phyloP scores from a whole-genome alignment of 1,284 basidiomycete species.

The Boletus albobrunnescens region DNA sequence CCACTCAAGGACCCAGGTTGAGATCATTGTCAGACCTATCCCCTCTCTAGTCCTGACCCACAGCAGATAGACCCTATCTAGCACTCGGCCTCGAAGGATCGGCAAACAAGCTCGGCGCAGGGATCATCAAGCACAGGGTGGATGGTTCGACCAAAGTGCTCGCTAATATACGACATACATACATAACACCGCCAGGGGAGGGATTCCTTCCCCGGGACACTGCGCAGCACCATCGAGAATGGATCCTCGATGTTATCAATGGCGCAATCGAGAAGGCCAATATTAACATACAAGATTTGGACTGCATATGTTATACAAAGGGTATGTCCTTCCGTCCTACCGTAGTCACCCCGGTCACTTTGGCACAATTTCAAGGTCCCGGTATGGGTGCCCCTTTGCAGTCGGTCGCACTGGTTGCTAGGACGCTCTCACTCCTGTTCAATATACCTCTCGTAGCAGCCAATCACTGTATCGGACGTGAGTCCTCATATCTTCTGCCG shows the following conservation, averaged over 20 bases:
- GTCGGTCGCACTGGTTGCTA: constrained; percentile 92
- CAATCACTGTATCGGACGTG: constrained; percentile 99
- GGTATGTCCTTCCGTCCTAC: constrained; percentile 45
- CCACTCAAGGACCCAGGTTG: constrained; percentile 38
- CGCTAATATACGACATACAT: constrained; percentile 91
- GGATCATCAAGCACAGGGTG: constrained; percentile 81
- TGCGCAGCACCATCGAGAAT: constrained; percentile 92
- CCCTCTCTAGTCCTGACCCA: constrained; percentile 9
- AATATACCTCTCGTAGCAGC: constrained; percentile 93
- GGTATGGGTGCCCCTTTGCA: constrained; percentile 98
- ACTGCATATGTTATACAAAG: constrained; percentile 97
- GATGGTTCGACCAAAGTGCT: constrained; percentile 69
- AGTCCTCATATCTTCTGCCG: constrained; percentile 18
- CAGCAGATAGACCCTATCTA: constrained; percentile 56
- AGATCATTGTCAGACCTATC: constrained; percentile 10
- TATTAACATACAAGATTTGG: constrained; percentile 71
- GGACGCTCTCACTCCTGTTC: constrained; percentile 86
- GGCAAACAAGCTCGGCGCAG: constrained; percentile 98
- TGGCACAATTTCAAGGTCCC: constrained; percentile 57
- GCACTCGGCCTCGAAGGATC: constrained; percentile 91
- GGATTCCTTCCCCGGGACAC: constrained; percentile 96
- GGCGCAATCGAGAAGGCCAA: constrained; percentile 75
- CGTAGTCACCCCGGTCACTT: background rate
- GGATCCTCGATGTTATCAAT: constrained; percentile 81
- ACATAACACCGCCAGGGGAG: constrained; percentile 96